Conservation (phyloP, 345 rosid species). For the Theobroma cacao region DNA sequence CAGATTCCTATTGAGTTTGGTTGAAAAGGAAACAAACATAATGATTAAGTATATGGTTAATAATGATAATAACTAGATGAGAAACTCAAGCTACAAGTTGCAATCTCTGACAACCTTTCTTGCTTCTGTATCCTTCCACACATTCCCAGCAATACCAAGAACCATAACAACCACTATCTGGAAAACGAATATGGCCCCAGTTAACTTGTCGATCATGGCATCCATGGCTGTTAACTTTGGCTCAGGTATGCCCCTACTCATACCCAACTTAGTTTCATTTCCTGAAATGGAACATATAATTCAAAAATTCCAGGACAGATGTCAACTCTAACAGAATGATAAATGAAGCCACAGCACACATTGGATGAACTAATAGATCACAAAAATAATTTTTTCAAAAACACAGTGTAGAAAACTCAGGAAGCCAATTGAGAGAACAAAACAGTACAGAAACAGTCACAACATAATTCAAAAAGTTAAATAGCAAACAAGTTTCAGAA, state of each 20-base stretch:
- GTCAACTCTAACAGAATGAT: slow-evolving; percentile 12
- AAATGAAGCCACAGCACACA: background rate
- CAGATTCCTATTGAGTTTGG: background rate
- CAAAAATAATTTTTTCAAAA: background rate
- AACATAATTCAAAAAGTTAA: background rate
- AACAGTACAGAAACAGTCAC: background rate
- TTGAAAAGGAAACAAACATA: background rate
- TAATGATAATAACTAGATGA: background rate
- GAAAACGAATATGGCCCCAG: slow-evolving; percentile 96
- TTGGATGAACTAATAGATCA: background rate
- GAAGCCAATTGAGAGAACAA: background rate
- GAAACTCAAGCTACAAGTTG: slow-evolving; percentile 18
- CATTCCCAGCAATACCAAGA: slow-evolving; percentile 92
- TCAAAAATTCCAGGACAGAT: background rate
- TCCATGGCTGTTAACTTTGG: slow-evolving; percentile 99
- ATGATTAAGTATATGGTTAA: background rate
- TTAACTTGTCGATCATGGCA: slow-evolving; percentile 99
- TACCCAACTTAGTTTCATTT: slow-evolving; percentile 96
- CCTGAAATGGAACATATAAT: slow-evolving; percentile 38
- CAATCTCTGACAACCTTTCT: slow-evolving; percentile 57
- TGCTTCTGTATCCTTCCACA: slow-evolving; percentile 98
- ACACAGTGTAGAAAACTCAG: background rate
- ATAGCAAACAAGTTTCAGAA: background rate
- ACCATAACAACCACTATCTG: slow-evolving; percentile 96
- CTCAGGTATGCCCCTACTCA: slow-evolving; percentile 96